phyloP scores from a whole-genome alignment of 202 grass and related monocot genomes.

The Schoenoplectus triqueter region DNA sequence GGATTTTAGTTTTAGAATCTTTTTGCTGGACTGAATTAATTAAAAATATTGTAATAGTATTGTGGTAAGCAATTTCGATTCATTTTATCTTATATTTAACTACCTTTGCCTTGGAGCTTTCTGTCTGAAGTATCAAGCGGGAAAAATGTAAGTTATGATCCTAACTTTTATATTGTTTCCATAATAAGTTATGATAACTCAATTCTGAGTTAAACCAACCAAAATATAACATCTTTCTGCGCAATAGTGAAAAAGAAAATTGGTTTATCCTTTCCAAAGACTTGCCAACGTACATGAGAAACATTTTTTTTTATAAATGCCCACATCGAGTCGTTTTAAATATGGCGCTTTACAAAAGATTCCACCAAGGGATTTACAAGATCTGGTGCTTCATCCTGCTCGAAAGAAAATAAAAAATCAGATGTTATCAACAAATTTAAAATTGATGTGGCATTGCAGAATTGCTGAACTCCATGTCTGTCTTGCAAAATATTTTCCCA shows the following conservation, averaged over 20 bases:
- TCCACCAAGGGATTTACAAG: constrained; percentile 88
- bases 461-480: background rate
- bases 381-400: constrained; percentile 90
- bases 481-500: background rate
- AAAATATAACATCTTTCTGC: background rate
- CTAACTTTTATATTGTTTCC: no score
- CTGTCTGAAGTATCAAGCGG: no score
- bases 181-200: background rate
- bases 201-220: constrained; percentile 10
- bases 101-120: no score
- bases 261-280: background rate
- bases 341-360: constrained; percentile 75
- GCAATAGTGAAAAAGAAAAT: background rate
- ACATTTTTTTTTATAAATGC: background rate
- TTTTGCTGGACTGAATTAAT: no score
- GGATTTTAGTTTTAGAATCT: no score
- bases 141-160: no score
- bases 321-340: constrained; percentile 24
- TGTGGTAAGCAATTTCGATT: no score
- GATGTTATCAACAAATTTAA: background rate
- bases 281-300: background rate
- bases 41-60: no score
- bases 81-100: no score
- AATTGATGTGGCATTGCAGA: background rate
- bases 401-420: constrained; percentile 28